Conservation (phyloP, 257 asterid species). For the Echites panduratus region DNA sequence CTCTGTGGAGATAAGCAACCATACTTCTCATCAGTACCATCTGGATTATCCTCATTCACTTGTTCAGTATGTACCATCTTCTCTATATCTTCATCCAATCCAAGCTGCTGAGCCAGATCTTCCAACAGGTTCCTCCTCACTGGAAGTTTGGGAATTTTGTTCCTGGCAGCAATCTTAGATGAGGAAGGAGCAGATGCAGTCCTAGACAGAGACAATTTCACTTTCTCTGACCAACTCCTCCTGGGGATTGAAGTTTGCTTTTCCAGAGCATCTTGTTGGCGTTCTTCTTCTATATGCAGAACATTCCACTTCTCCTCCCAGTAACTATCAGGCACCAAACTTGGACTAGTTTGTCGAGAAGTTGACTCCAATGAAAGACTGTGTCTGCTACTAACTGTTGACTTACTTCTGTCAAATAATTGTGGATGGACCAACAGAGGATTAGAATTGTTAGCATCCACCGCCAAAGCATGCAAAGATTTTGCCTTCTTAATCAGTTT, state of each 20-base stretch:
- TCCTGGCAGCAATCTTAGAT: constrained; percentile 31
- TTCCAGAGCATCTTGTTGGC: constrained; percentile 23
- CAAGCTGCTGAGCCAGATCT: constrained; percentile 61
- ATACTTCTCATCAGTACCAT: constrained; percentile 22
- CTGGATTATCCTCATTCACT: constrained; percentile 24
- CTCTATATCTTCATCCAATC: constrained; percentile 39
- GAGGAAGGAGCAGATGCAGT: constrained; percentile 61
- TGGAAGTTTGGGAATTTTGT: constrained; percentile 33
- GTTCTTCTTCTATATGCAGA: constrained; percentile 63
- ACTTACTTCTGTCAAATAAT: constrained; percentile 35
- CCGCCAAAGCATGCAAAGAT: constrained; percentile 61
- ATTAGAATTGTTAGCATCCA: constrained; percentile 49
- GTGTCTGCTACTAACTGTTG: constrained; percentile 45
- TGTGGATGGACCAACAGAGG: constrained; percentile 36
- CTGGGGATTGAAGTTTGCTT: constrained; percentile 31
- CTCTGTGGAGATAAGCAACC: constrained; percentile 23
- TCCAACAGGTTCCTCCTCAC: constrained; percentile 68
- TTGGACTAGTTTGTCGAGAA: constrained; percentile 61
- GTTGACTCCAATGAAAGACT: constrained; percentile 49
- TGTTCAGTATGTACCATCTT: constrained; percentile 22
- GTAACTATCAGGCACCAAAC: constrained; percentile 54
- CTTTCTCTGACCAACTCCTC: constrained; percentile 70
- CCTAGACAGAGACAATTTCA: constrained; percentile 47
- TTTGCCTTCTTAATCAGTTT: constrained; percentile 62
- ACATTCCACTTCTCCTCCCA: constrained; percentile 96